Conservation (phyloP, 2,329 filamentous ascomycete species). For the Sordariomycetes sp. region DNA sequence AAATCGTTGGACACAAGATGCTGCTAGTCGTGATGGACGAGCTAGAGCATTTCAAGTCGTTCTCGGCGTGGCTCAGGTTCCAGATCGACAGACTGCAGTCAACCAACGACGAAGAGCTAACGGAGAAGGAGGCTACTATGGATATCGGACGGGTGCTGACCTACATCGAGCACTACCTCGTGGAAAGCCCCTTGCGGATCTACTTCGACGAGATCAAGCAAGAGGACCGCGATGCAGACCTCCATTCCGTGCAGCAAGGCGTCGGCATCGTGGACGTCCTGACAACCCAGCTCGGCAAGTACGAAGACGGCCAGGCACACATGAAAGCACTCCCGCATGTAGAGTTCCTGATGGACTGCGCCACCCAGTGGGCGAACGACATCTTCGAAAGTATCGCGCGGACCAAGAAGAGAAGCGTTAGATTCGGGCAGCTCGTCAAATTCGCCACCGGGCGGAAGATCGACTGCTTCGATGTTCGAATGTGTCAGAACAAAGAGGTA, state of each 20-base stretch:
- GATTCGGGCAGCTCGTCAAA: conserved; percentile 49
- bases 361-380: conserved; percentile 46
- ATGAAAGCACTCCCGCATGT: conserved; percentile 49
- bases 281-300: conserved; percentile 36
- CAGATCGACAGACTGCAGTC: conserved; percentile 72
- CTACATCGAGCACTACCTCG: conserved; percentile 68
- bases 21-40: conserved; percentile 66
- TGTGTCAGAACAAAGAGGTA: too few species aligned
- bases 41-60: conserved; percentile 65
- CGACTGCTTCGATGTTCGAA: conserved; percentile 1
- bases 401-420: conserved; percentile 58
- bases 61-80: conserved; percentile 76
- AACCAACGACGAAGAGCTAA: conserved; percentile 58
- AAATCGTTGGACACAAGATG: conserved; percentile 64
- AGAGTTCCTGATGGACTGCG: conserved; percentile 52
- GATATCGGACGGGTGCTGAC: conserved; percentile 64
- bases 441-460: conserved; percentile 26
- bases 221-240: conserved; percentile 41
- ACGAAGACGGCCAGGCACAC: conserved; percentile 33
- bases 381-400: conserved; percentile 62
- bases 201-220: conserved; percentile 45
- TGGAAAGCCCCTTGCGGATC: conserved; percentile 52
- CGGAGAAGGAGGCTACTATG: conserved; percentile 68
- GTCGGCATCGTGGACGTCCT: conserved; percentile 36
- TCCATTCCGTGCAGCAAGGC: conserved; percentile 32